Evolutionary conservation across 352 stramenopile species (phyloP), one percentile per base, ranked within the genome.

Genomic region (Phytophthora megakarya): DNA sequence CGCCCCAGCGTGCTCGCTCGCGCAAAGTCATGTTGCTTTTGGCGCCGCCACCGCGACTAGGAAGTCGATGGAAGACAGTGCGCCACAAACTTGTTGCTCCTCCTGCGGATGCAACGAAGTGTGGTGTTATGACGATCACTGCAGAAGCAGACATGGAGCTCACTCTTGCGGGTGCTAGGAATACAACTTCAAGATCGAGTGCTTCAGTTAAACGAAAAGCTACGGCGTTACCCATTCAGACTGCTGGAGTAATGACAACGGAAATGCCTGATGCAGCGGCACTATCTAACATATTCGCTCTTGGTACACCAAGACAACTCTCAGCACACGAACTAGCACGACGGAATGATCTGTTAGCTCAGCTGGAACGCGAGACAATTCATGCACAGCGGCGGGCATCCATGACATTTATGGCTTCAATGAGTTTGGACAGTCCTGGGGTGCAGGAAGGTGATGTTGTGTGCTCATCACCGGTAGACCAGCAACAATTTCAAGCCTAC

Each of bases 251-350:
- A 7, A 35, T 62, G 15, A 23, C 15, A 37, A 19, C 56, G 2
- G 45, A 65, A 8, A 51, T 22, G 15, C 22, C 28, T 2, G 61
- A 75, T 10, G 56, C 67, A 0, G 75, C 76, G 0, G 46, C 76
- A 22, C 58, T 89, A 6, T 70, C 75, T 11, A 86, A 89, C 44
- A 87, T 89, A 16, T 89, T 90, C 44, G 72, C 73, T 3, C 73
- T 89, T 9, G 77, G 79, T 1, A 90, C 79, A 11, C 81, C 81
- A 10, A 73, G 79, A 5, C 79, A 88, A 33, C 58, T 90, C 37
- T 75, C 62, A 22, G 49, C 45, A 2, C 61, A 78, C 0, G 81
- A 90, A 35, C 52, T 86, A 19, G 71, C 79, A 16, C 46, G 79
- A 23, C 61, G 81, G 15, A 81, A 78, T 19, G 81, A 90, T 37